Evolutionary conservation across 2,329 filamentous ascomycete genomes (phyloP), one percentile per base, ranked within the genome.

Genomic region (Lasiodiplodia theobromae): DNA sequence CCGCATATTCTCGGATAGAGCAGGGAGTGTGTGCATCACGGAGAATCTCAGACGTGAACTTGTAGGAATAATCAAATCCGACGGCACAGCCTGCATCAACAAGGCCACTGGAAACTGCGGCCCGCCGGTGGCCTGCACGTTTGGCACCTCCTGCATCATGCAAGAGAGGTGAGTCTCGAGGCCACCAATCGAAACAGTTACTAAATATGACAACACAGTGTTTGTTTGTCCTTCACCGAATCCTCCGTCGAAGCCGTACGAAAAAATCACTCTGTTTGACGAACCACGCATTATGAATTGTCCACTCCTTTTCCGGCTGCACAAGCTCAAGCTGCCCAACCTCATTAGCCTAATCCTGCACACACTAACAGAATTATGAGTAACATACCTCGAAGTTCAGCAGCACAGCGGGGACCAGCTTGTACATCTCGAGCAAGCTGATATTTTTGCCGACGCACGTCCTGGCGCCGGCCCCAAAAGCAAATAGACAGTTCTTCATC

Each of bases 391-490:
- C 52, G 21, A 44, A 80, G 53, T 81, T 76, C 10, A 76, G 70
- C 2, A 79, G 52, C 10, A 80, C 56, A 4, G 75, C 78, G 2
- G 77, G 73, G 2, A 74, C 66, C n/a, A 78, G 70, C 69, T 82
- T 81, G 23, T 71, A 73, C 6, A 81, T 68, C 71, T 82, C 76
- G 40, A 81, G 70, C 53, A 76, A 74, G 10, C 78, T 79, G 5
- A 81, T 72, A 51, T 80, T 75, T 21, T 75, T 75, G 0, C 80
- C 79, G 21, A 76, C 75, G 58, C 78, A 82, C 52, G 73, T 72
- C 28, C 75, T 77, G 51, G 80, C 80, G 8, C 81, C 79, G 5
- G 76, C 76, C 25, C 79, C 79, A 70, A 79, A 82, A 70, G 56
- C 2, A 71, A 80, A 71, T 16, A 79, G 77, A 34, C 0, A 72